These are phyloP conservation scores for Manihot esculenta DNA, from an alignment of 441 rosid genomes.

Conservation along the genomic window DNA sequence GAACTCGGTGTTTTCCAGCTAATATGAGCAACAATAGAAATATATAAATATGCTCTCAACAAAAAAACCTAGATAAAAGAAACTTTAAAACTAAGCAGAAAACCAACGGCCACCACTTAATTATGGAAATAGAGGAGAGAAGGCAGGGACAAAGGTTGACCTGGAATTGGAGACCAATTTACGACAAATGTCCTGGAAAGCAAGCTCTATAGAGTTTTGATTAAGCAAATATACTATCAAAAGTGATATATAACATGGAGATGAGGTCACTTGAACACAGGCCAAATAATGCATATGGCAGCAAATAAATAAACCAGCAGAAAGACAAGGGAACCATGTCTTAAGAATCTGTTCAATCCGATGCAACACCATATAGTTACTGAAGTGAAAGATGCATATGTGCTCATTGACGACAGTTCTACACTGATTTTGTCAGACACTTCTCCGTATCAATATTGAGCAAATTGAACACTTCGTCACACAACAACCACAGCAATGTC, in stretches of 20 bases:
- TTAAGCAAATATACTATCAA: background rate
- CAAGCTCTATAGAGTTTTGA: background rate
- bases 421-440: background rate
- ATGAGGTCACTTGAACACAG: background rate
- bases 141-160: background rate
- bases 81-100: background rate
- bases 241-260: background rate
- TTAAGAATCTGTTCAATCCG: background rate
- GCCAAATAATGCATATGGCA: background rate
- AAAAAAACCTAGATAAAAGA: background rate
- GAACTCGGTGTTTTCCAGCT: background rate
- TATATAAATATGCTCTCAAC: background rate
- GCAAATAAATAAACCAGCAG: background rate
- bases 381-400: too few species aligned
- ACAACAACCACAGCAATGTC: background rate
- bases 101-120: conserved; percentile 1
- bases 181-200: background rate
- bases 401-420: background rate
- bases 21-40: conserved; percentile 1
- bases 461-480: background rate
- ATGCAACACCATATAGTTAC: background rate
- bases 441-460: background rate
- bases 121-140: background rate
- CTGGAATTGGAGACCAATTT: background rate
- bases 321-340: background rate